Evolutionary conservation across 805 yeast species (phyloP).

Genomic region (Torulaspora franciscae): DNA sequence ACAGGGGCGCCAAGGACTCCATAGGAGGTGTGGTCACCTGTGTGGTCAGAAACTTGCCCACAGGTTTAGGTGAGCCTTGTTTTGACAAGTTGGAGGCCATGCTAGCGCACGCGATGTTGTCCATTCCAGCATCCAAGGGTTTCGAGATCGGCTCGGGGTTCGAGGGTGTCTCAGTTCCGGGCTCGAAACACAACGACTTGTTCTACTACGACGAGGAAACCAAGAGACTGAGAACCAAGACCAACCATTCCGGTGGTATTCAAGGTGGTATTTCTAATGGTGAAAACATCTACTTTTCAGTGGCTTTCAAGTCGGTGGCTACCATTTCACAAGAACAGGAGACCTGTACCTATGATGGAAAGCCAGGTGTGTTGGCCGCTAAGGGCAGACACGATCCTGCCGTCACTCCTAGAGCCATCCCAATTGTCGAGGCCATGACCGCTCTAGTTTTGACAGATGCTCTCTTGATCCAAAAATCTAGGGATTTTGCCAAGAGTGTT

Average conservation of each 20-base stretch:
- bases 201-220: slow-evolving; percentile 58
- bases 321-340: slow-evolving; percentile 90
- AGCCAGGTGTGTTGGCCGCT: slow-evolving; percentile 82
- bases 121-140: slow-evolving; percentile 97
- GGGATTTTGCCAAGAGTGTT: slow-evolving; percentile 51
- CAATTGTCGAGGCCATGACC: slow-evolving; percentile 97
- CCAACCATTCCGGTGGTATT: slow-evolving; percentile 93
- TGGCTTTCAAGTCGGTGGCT: slow-evolving; percentile 97
- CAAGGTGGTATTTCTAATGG: slow-evolving; percentile 99
- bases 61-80: slow-evolving; percentile 97
- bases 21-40: slow-evolving; percentile 98
- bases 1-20: slow-evolving; percentile 83
- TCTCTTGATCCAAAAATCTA: slow-evolving; percentile 75
- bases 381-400: slow-evolving; percentile 98
- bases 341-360: slow-evolving; percentile 86
- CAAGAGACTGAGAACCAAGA: slow-evolving; percentile 70
- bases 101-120: slow-evolving; percentile 96
- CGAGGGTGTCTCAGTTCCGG: slow-evolving; percentile 81
- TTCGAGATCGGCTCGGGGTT: slow-evolving; percentile 98
- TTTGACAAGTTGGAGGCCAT: slow-evolving; percentile 94
- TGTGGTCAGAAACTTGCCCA: slow-evolving; percentile 88
- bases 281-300: slow-evolving; percentile 87
- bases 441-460: slow-evolving; percentile 91
- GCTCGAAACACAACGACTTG: slow-evolving; percentile 90
- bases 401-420: slow-evolving; percentile 97